These are phyloP conservation scores for Ceratocystis cacaofunesta DNA, from an alignment of 2,329 filamentous ascomycete species.

Conservation along the genomic window DNA sequence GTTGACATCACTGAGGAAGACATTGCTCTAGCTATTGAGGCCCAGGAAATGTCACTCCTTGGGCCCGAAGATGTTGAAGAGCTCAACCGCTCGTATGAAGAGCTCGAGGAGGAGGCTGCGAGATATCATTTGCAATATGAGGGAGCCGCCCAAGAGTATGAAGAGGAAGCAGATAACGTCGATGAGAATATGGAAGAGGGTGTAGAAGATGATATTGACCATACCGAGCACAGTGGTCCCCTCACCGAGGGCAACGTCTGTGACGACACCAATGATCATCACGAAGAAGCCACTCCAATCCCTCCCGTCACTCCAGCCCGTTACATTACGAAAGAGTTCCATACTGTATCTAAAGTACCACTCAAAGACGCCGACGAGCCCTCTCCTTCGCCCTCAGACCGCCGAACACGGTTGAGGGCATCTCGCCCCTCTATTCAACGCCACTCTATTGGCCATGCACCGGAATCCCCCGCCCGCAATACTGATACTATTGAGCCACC, in stretches of 20 bases:
- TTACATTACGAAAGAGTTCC: constrained; percentile 35
- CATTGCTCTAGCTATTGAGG: constrained; percentile 41
- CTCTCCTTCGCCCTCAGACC: constrained; percentile 32
- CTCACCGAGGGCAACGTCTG: neutral
- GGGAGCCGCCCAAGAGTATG: neutral
- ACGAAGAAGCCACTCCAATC: constrained; percentile 20
- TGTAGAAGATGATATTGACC: neutral
- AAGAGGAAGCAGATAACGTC: constrained; percentile 16
- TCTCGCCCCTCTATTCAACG: constrained; percentile 16
- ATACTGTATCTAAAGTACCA: constrained; percentile 65
- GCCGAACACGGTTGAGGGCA: constrained; percentile 19
- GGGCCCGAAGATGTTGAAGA: constrained; percentile 30
- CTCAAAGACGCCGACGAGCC: constrained; percentile 52
- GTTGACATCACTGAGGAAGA: constrained; percentile 40
- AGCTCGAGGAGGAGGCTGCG: constrained; percentile 17
- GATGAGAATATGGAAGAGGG: neutral
- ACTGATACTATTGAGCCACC: constrained; percentile 16
- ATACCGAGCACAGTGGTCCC: too few species aligned
- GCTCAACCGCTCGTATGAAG: constrained; percentile 18
- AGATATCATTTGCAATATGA: constrained; percentile 4
- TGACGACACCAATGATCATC: neutral
- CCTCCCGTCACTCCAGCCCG: constrained; percentile 43
- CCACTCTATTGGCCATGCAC: constrained; percentile 11
- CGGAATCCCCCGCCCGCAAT: constrained; percentile 18
- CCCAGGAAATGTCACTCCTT: constrained; percentile 44